These are phyloP conservation scores for Trichoderma harzianum DNA, from an alignment of 2,329 filamentous ascomycete species.

Conservation along the genomic window DNA sequence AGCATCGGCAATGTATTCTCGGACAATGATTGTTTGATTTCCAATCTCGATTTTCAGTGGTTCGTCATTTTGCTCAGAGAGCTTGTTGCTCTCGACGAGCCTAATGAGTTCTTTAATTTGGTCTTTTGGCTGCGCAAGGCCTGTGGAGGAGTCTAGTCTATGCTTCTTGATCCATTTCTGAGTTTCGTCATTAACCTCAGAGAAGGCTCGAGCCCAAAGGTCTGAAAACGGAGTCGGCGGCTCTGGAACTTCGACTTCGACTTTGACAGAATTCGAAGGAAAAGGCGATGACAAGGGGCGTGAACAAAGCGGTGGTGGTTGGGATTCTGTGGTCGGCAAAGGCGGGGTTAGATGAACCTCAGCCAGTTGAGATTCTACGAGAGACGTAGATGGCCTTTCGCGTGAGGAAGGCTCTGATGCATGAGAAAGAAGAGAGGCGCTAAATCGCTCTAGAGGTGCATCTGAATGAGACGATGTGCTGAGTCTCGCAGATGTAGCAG, in stretches of 20 bases:
- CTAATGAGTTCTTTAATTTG: not conserved
- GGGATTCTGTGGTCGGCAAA: not conserved
- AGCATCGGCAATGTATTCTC: conserved; percentile 2
- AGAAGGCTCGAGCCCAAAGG: not conserved
- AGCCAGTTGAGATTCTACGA: not conserved
- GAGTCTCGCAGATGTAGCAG: not conserved
- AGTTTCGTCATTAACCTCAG: not conserved
- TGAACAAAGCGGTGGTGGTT: no score
- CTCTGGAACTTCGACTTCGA: no score
- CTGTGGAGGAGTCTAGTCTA: not conserved
- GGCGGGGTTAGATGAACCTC: not conserved
- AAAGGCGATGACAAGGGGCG: no score
- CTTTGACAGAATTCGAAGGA: no score
- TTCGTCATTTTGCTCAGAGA: not conserved
- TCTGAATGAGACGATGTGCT: not conserved
- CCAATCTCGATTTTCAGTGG: not conserved
- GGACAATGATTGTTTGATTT: not conserved
- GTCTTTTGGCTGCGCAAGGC: not conserved
- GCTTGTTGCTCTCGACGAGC: not conserved
- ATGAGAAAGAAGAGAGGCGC: not conserved
- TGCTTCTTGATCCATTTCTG: not conserved
- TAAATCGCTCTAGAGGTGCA: not conserved
- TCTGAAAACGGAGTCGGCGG: not conserved
- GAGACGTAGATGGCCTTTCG: not conserved
- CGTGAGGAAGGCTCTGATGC: no score